Base-by-base conservation (phyloP, 1,284 basidiomycete species). In the Jaminaea rosea region DNA sequence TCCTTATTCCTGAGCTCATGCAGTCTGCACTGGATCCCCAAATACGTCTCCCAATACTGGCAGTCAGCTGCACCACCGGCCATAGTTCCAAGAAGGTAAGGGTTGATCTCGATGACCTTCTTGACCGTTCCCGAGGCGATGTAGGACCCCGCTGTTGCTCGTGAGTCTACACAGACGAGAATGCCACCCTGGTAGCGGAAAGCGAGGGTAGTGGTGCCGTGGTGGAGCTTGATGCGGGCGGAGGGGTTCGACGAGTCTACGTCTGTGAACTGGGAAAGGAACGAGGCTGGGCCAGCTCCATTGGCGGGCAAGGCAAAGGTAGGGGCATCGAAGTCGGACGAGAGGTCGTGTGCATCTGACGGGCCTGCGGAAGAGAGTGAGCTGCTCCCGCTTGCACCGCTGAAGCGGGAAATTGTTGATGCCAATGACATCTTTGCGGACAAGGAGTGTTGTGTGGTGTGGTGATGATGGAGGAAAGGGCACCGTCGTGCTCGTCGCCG, bases 1-100 rank as follows among this genome's bases (percentile, higher is more conserved):
- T 98, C 92, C 72, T 88, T 86, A 77, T 99, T 97, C 61, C 94
- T 82, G 31, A 99, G 82, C 77, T 99, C 94, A 76, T 98, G 90
- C 57, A 99, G 78, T 45, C 94, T 85, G 76, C 94, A 98, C 73
- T 96, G 91, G 68, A 96, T 91, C 48, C 94, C 94, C 60, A 99
- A 84, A 75, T 98, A 98, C 8, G 94, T 99, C 63, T 97, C 93
- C 92, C 92, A 92, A 76, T 84, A 92, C 71, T 92, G 88, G 68
- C 88, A 92, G 72, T 92, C 89, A 55, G 53, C 50, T n/a, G 93
- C 93, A 77, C 92, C 93, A 78, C 93, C 94, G 57, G 93, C 93
- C 93, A 98, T 98, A 1, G 93, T 98, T 55, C 94, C 94, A 27
- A 98, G 82, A 49, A 99, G 78, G 79, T 94, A 98, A 44, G 91